Base-by-base conservation (phyloP, 2,329 filamentous ascomycete species). In the Diplodia sapinea region DNA sequence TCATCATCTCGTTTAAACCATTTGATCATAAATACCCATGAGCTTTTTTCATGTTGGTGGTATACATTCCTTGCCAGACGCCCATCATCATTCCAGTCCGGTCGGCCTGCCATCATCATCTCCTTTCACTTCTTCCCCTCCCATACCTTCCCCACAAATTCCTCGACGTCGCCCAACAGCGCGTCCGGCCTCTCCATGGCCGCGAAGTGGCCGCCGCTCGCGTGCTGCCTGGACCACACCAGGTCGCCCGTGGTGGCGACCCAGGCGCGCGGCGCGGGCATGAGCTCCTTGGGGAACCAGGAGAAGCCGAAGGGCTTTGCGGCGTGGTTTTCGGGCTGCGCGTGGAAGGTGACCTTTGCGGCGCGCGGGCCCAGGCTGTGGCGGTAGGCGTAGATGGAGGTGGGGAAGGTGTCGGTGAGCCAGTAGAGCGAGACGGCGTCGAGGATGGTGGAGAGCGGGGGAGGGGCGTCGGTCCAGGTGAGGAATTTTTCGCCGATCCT, bases 401-500 rank as follows among this genome's bases (percentile, higher is more conserved):
- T 77, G 0, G 84, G 80, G 63, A 83, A 81, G 12, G 78, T 81
- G 38, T 80, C 77, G 0, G 85, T 87, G 70, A 87, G 80, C 85
- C 85, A 88, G 74, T 87, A 88, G 7, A 88, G 74, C 2, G 81
- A 82, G 33, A 86, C 80, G 56, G 80, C 76, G 38, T 83, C 83
- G 1, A 88, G 77, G n/a, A 88, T 85, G 13, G 75, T 74, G 51
- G 36, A 3, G 36, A 11, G 81, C 75, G 33, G 77, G 70, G 79
- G 83, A 38, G 76, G 73, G 4, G 76, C 26, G 70, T 88, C 85
- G 3, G 79, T 78, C 86, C 85, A 88, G 40, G 82, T 82, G 4
- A 86, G 74, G 69, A 86, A 83, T 71, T 88, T 88, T 70, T 88
- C 86, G 17, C 84, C 85, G 52, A 88, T 82, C 56, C 55, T 59